Conservation (phyloP, 2,329 filamentous ascomycete genomes). For the Pseudocercospora cruenta region DNA sequence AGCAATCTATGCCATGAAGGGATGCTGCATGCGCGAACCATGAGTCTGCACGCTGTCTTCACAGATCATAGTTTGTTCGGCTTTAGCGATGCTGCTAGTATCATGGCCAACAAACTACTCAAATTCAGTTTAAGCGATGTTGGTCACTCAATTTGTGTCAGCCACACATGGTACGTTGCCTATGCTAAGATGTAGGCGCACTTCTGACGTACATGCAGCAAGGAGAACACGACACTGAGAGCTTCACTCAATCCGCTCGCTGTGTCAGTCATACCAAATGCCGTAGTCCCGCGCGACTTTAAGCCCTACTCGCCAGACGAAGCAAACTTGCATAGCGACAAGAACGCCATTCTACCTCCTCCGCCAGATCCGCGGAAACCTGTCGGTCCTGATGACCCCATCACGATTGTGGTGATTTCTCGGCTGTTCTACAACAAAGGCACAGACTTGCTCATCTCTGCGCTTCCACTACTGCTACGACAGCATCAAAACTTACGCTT, state of each 20-base stretch:
- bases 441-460: conserved; percentile 93
- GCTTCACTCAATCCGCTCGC: conserved; percentile 94
- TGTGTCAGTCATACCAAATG: conserved; percentile 97
- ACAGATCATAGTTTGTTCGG: conserved; percentile 97
- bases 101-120: conserved; percentile 93
- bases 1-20: conserved; percentile 94
- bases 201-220: conserved; percentile 60
- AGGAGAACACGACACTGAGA: conserved; percentile 94
- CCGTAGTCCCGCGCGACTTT: conserved; percentile 95
- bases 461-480: conserved; percentile 88
- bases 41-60: conserved; percentile 94
- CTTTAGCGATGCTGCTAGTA: conserved; percentile 93
- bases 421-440: conserved; percentile 99
- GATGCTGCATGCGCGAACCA: conserved; percentile 90
- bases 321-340: conserved; percentile 28
- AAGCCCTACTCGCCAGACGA: conserved; percentile 62
- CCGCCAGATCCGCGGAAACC: conserved; percentile 64
- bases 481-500: conserved; percentile 92
- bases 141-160: conserved; percentile 97
- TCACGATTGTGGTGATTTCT: conserved; percentile 96
- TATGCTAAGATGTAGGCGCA: not conserved
- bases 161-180: conserved; percentile 81
- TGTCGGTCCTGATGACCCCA: conserved; percentile 79
- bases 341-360: conserved; percentile 44
- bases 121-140: conserved; percentile 97